Evolutionary conservation across 139 green algal genomes (phyloP), one percentile per base, ranked within the genome.

Genomic region (Tetraselmis striata): DNA sequence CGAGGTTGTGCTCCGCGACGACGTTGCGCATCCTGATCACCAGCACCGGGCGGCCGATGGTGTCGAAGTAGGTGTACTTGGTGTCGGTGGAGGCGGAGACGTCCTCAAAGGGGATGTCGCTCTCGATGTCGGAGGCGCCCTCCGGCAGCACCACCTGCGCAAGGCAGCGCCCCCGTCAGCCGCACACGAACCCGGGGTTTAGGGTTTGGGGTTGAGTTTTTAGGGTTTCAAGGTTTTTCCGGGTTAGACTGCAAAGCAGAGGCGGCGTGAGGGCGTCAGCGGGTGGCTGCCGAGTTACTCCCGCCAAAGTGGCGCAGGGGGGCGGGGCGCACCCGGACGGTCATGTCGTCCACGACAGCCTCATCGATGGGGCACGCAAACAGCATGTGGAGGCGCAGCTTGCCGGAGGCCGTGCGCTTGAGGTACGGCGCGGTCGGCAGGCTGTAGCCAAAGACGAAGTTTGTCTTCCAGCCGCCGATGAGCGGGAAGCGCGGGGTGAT

Each of bases 31-130:
- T 90, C 24, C 83, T 82, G 76, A 98, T 86, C 59, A 95, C 92
- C 77, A 98, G 75, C 77, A 98, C 94, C 1, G 94, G 92, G 1
- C 94, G 90, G 2, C 95, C 95, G 25, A 83, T 67, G 0, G 91
- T 91, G 87, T 98, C 94, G 76, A 98, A 88, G 85, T 98, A 98
- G 1, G 94, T 94, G 86, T 88, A 94, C 84, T 93, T 93, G 27
- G 59, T 84, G 31, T 93, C 90, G 23, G 30, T 81, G 24, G 30
- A 86, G 67, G 87, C 29, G 28, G 91, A 79, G 74, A 92, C 83
- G n/a, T n/a, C n/a, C 26, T 86, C 80, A 77, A 91, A 94, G 1
- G 90, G 90, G 29, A 90, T 32, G 28, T 83, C 28, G 1, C 28
- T 2, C 59, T 81, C 58, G 29, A 93, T 90, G 81, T 84, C 78